A percentile compares a stretch with the other conserved stretches of the same genome.
phyloP scores from a whole-genome alignment of 805 yeast genomes.

The Lipomyces yamanashiensis region DNA sequence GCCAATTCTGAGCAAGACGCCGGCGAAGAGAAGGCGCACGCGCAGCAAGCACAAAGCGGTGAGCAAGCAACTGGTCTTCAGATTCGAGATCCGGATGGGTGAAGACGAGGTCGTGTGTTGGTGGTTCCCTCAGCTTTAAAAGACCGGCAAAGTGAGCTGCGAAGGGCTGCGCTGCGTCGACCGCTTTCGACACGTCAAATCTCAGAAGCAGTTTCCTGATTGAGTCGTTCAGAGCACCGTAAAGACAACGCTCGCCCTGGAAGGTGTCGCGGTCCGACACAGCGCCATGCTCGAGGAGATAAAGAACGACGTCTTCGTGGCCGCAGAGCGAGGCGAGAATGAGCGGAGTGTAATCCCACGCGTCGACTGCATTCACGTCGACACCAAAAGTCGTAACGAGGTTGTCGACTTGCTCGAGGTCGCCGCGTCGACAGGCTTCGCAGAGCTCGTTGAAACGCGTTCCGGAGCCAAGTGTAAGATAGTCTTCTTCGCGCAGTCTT shows the following conservation, averaged over 20 bases:
- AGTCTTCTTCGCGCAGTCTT: slow-evolving; percentile 22
- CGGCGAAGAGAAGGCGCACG: slow-evolving; percentile 44
- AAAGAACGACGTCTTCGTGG: slow-evolving; percentile 53
- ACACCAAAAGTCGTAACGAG: slow-evolving; percentile 57
- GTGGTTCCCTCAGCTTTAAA: slow-evolving; percentile 38
- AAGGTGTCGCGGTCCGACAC: slow-evolving; percentile 80
- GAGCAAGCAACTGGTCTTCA: slow-evolving; percentile 31
- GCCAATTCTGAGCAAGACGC: slow-evolving; percentile 42
- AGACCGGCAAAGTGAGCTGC: slow-evolving; percentile 68
- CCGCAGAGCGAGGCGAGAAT: slow-evolving; percentile 49
- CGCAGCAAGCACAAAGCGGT: slow-evolving; percentile 41
- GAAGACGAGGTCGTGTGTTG: slow-evolving; percentile 40
- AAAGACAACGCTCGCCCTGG: slow-evolving; percentile 77
- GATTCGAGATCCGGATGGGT: background rate
- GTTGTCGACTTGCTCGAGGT: slow-evolving; percentile 63
- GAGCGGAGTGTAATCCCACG: slow-evolving; percentile 76
- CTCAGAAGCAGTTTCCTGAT: slow-evolving; percentile 63
- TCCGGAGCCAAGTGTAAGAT: slow-evolving; percentile 12
- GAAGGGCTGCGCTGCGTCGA: slow-evolving; percentile 71
- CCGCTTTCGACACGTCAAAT: slow-evolving; percentile 68
- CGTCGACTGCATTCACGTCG: slow-evolving; percentile 62
- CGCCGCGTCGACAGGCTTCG: slow-evolving; percentile 72
- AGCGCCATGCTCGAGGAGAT: slow-evolving; percentile 69
- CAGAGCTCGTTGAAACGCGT: slow-evolving; percentile 52
- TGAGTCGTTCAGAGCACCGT: slow-evolving; percentile 73